Base-by-base conservation (phyloP, 352 stramenopile genomes). In the Globisporangium acanthophoron region DNA sequence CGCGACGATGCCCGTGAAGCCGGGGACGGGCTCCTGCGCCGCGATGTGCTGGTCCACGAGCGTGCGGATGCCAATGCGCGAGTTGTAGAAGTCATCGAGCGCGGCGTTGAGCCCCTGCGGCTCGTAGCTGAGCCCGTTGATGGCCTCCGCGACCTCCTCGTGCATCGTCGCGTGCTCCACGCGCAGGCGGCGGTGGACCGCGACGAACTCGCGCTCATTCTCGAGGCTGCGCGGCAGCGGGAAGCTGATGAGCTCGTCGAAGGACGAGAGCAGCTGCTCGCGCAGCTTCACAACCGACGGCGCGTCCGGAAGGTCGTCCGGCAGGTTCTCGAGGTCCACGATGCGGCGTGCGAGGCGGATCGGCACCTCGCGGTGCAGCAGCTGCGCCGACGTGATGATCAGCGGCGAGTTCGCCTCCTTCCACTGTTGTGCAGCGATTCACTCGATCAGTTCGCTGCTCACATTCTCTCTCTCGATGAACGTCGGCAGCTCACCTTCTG, bases 41-140 rank as follows among this genome's bases (percentile, higher is more conserved):
- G 80, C 83, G 2, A 88, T 7, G 58, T 93, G 83, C 61, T 93
- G 83, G 62, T 93, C 83, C 66, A 91, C 73, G 47, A 93, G 76
- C 79, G 88, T 90, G 49, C 83, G 80, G 52, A 91, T 90, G 56
- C 80, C 75, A 53, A 93, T 93, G 39, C 83, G 77, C 35, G 83
- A 93, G 66, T 88, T 89, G 69, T 93, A 93, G 52, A 93, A 91
- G 54, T 77, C 76, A 56, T 91, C 80, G 39, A 93, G 80, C 45
- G 80, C 80, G n/a, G 73, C 66, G 33, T 65, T 78, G 4, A 90
- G 65, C 0, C 74, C 79, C 39, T 79, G 61, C 0, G 77, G 83
- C 50, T 90, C 74, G 58, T 76, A 76, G 31, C 73, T 66, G 16
- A 91, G 73, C 39, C 69, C 66, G 49, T 79, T 62, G 21, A 93